Conservation (phyloP, 192 early-diverging fungal species). For the Phycomyces blakesleeanus region DNA sequence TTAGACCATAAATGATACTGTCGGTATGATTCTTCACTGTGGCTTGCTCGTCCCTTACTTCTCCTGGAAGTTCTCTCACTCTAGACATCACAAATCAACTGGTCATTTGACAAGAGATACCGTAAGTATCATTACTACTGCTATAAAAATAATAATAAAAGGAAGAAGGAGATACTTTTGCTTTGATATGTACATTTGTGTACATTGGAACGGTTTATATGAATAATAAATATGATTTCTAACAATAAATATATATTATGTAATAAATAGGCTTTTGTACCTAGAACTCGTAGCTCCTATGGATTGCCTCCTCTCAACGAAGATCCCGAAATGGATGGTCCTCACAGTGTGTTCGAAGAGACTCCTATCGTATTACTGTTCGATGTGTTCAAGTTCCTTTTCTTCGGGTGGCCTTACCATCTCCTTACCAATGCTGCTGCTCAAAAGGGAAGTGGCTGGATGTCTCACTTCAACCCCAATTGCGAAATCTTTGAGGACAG, state of each 20-base stretch:
- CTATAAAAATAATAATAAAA: too few relatives aligned
- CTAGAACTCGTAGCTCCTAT: slow-evolving; percentile 51
- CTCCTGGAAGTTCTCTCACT: slow-evolving; percentile 91
- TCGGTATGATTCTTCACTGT: slow-evolving; percentile 88
- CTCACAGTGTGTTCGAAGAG: slow-evolving; percentile 59
- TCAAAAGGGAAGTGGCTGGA: slow-evolving; percentile 66
- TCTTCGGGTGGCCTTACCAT: slow-evolving; percentile 89
- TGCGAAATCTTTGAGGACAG: slow-evolving; percentile 76
- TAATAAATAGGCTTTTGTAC: slow-evolving; percentile 68
- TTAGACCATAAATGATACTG: slow-evolving; percentile 72
- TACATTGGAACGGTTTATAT: too few relatives aligned
- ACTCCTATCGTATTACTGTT: slow-evolving; percentile 67
- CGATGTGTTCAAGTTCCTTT: slow-evolving; percentile 61
- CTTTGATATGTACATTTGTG: too few relatives aligned
- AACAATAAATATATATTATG: background rate
- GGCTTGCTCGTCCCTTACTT: slow-evolving; percentile 87
- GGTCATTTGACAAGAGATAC: slow-evolving; percentile 89
- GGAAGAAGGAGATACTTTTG: too few relatives aligned
- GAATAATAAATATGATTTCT: too few relatives aligned
- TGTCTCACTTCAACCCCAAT: slow-evolving; percentile 84
- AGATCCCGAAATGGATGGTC: slow-evolving; percentile 23
- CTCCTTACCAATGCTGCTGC: slow-evolving; percentile 75
- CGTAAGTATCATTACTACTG: slow-evolving; percentile 23
- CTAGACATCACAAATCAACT: slow-evolving; percentile 89
- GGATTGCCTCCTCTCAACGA: slow-evolving; percentile 45